phyloP scores from a whole-genome alignment of 306 rosid genomes.

The Myrica gale region DNA sequence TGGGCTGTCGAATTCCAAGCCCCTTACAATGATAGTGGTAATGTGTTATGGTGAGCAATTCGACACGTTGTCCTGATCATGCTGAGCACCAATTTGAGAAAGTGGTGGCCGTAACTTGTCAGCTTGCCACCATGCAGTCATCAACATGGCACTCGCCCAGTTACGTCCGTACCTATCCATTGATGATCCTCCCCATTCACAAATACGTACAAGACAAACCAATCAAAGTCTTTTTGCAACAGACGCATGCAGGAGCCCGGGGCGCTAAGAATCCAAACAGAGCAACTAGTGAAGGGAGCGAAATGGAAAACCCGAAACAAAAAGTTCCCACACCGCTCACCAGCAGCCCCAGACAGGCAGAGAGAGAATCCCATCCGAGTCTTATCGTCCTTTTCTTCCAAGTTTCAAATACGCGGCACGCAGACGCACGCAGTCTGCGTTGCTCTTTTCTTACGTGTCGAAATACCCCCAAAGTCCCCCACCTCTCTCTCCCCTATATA shows the following conservation, averaged over 20 bases:
- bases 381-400: slow-evolving; percentile 12
- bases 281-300: not conserved
- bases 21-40: too few relatives aligned
- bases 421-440: slow-evolving; percentile 35
- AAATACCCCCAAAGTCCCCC: not conserved
- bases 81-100: not conserved
- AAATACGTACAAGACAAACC: not conserved
- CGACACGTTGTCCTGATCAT: too few relatives aligned
- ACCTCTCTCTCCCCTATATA: not conserved
- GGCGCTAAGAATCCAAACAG: not conserved
- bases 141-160: not conserved
- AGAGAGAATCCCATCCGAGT: not conserved
- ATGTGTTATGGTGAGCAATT: too few relatives aligned
- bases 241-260: not conserved
- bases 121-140: slow-evolving; percentile 7
- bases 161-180: not conserved
- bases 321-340: not conserved
- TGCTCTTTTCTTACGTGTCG: slow-evolving; percentile 23
- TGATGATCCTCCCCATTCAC: not conserved
- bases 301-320: not conserved
- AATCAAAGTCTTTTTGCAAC: not conserved
- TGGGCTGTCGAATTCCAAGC: too few relatives aligned
- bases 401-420: slow-evolving; percentile 31
- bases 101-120: not conserved
- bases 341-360: not conserved